Evolutionary conservation across 1,139 yeast species (phyloP).

Genomic region (Candida sanyaensis): DNA sequence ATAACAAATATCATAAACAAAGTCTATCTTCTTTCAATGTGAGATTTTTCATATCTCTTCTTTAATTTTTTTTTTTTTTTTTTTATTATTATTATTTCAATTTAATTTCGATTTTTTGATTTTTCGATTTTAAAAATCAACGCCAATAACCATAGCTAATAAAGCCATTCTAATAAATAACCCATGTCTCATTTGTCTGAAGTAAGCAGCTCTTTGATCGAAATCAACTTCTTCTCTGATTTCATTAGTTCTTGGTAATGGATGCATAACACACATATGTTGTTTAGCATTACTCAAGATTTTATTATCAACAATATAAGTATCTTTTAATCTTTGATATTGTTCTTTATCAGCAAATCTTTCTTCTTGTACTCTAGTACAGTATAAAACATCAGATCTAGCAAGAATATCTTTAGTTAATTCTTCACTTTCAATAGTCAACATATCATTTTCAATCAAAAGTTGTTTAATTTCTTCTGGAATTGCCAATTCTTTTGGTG

Average conservation of each 20-base stretch:
- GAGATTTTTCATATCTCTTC: too few species aligned
- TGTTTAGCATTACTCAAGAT: conserved; percentile 91
- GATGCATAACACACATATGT: conserved; percentile 99
- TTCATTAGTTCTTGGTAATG: conserved; percentile 96
- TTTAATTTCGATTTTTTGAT: background rate
- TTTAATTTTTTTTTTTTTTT: too few species aligned
- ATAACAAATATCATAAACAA: background rate
- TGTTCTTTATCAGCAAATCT: conserved; percentile 77
- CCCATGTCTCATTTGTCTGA: conserved; percentile 99
- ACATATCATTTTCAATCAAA: conserved; percentile 66
- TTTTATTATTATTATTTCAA: too few species aligned
- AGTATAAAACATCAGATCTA: conserved; percentile 91
- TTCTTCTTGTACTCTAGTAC: conserved; percentile 98
- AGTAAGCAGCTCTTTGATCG: conserved; percentile 98
- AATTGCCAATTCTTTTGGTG: conserved; percentile 84
- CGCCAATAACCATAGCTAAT: conserved; percentile 96
- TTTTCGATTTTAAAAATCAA: conserved; percentile 44
- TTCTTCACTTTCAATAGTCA: conserved; percentile 69
- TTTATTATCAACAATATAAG: conserved; percentile 90
- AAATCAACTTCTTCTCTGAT: conserved; percentile 98
- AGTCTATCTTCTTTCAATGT: background rate
- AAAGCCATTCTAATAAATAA: conserved; percentile 98
- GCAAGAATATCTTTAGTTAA: conserved; percentile 84
- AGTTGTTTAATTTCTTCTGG: conserved; percentile 73
- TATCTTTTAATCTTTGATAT: conserved; percentile 87